A percentile compares a stretch with the other conserved stretches of the same genome.
Conservation (phyloP, 2,329 filamentous ascomycete genomes). For the Pseudomassariella vexata region DNA sequence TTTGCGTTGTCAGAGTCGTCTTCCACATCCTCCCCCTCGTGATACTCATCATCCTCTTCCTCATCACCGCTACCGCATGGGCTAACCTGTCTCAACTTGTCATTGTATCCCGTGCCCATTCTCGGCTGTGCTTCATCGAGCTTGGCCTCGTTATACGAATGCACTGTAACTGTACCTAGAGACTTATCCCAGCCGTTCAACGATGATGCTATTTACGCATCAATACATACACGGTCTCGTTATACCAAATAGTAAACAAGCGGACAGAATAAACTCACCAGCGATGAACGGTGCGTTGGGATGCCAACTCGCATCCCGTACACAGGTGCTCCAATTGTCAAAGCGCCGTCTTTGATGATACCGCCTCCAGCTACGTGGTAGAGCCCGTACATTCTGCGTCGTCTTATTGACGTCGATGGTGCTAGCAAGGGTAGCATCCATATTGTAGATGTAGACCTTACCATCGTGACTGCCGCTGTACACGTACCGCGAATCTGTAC, state of each 20-base stretch:
- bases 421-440: constrained; percentile 78
- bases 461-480: constrained; percentile 90
- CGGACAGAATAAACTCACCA: constrained; percentile 34
- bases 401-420: constrained; percentile 72
- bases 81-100: constrained; percentile 42
- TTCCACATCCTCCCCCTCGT: constrained; percentile 8
- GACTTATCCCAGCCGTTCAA: constrained; percentile 75
- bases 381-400: constrained; percentile 57
- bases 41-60: constrained; percentile 11
- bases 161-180: constrained; percentile 69
- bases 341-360: constrained; percentile 50
- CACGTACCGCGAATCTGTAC: constrained; percentile 85
- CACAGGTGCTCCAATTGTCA: constrained; percentile 66
- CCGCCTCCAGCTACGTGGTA: constrained; percentile 46
- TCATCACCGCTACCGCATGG: too few species aligned
- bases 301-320: constrained; percentile 88
- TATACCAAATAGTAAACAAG: neutral
- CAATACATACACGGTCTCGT: constrained; percentile 7
- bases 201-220: constrained; percentile 56
- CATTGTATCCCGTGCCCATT: constrained; percentile 56
- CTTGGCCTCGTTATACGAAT: constrained; percentile 67
- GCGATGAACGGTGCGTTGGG: constrained; percentile 75
- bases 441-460: constrained; percentile 84
- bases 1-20: constrained; percentile 1
- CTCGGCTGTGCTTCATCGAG: constrained; percentile 57